Percentiles rank a stretch among this genome's conserved stretches.
These are phyloP conservation scores for Lippia alba DNA, from an alignment of 305 asterid species.

Conservation along the genomic window DNA sequence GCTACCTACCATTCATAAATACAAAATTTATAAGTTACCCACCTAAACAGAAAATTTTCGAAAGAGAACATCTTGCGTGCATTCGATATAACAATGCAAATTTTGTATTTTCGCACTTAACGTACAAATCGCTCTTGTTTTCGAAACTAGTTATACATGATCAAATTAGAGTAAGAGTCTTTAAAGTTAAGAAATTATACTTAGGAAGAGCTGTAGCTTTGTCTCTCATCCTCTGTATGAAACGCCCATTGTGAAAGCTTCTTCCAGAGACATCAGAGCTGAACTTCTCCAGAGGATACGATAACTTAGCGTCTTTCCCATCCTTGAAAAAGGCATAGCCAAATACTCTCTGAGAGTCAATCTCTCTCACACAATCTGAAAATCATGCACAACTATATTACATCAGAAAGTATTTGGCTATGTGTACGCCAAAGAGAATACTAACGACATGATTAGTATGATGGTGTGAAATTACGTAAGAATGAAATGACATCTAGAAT, in stretches of 20 bases:
- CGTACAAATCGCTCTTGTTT: not conserved
- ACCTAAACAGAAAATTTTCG: too few species aligned
- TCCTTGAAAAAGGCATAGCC: conserved; percentile 79
- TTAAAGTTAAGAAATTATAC: conserved; percentile 41
- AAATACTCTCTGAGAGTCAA: conserved; percentile 71
- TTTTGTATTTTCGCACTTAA: too few species aligned
- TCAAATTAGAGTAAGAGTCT: not conserved
- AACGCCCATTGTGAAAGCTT: conserved; percentile 84
- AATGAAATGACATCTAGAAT: too few species aligned
- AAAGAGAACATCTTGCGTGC: too few species aligned
- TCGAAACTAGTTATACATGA: not conserved
- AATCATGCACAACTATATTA: conserved; percentile 9
- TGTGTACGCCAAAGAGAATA: too few species aligned
- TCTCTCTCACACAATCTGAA: conserved; percentile 65
- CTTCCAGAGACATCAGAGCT: conserved; percentile 67
- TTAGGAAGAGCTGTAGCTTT: conserved; percentile 74
- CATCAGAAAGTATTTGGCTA: too few species aligned
- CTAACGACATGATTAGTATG: too few species aligned
- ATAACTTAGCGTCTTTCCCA: conserved; percentile 54
- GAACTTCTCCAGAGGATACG: conserved; percentile 76
- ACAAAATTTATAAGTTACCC: too few species aligned
- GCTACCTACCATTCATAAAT: too few species aligned
- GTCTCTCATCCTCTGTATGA: conserved; percentile 76
- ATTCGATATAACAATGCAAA: too few species aligned
- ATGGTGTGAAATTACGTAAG: too few species aligned